Conservation (phyloP, 805 yeast genomes). For the Myxozyma mucilagina region DNA sequence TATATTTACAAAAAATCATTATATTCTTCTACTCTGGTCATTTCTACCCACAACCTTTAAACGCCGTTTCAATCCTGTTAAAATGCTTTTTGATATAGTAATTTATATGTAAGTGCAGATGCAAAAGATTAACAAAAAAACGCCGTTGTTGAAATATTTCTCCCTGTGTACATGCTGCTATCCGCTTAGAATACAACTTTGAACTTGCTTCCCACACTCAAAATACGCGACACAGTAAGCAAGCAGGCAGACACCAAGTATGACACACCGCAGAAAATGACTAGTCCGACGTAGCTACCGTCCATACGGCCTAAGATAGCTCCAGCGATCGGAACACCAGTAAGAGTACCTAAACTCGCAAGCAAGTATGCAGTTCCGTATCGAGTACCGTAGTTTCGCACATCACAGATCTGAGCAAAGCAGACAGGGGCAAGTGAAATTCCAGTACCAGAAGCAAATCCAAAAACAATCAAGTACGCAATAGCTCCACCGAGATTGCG, state of each 20-base stretch:
- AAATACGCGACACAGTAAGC: constrained; percentile 35
- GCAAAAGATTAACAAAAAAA: neutral
- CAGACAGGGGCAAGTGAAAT: constrained; percentile 68
- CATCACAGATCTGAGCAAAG: constrained; percentile 61
- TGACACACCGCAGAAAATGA: constrained; percentile 38
- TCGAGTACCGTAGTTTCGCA: constrained; percentile 63
- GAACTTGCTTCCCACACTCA: constrained; percentile 35
- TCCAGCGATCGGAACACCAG: constrained; percentile 45
- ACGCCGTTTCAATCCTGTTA: neutral
- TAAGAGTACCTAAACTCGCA: constrained; percentile 42
- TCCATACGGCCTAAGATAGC: constrained; percentile 35
- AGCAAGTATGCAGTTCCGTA: constrained; percentile 65
- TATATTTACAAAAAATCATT: too few relatives aligned
- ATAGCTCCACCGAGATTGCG: constrained; percentile 45
- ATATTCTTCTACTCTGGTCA: neutral
- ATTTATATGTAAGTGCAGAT: neutral
- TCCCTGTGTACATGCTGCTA: neutral
- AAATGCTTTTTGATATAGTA: too few relatives aligned
- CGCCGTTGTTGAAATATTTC: neutral
- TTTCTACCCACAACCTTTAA: neutral
- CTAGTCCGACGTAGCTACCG: constrained; percentile 38
- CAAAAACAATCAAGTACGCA: constrained; percentile 56
- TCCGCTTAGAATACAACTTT: constrained; percentile 3
- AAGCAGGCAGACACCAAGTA: constrained; percentile 37
- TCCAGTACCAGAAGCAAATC: constrained; percentile 62